Conservation (phyloP, 2,329 filamentous ascomycete species). For the Phialophora verrucosa region DNA sequence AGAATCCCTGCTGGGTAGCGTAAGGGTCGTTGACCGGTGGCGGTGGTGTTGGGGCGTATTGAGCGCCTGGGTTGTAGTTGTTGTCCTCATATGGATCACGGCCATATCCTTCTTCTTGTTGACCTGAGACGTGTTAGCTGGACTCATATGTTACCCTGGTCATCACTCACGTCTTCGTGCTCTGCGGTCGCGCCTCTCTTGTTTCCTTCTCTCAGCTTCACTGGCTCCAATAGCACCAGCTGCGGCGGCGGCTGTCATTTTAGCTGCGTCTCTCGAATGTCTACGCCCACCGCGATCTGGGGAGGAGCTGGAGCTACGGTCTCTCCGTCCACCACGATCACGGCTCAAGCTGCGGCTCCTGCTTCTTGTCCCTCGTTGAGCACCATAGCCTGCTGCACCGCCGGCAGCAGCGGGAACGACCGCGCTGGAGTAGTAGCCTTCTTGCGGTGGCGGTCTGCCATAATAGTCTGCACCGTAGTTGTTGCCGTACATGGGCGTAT, state of each 20-base stretch:
- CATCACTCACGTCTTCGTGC: conserved; percentile 39
- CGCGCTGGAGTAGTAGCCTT: conserved; percentile 49
- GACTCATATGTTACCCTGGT: conserved; percentile 7
- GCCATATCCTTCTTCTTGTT: conserved; percentile 32
- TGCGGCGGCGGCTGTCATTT: conserved; percentile 63
- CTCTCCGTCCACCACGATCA: conserved; percentile 44
- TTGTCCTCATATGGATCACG: conserved; percentile 50
- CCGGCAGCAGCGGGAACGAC: conserved; percentile 49
- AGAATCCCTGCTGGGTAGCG: conserved; percentile 46
- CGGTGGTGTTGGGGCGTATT: conserved; percentile 48
- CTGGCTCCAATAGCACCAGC: conserved; percentile 63
- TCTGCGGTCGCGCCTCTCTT: conserved; percentile 61
- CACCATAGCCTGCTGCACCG: conserved; percentile 41
- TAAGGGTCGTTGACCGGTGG: conserved; percentile 41
- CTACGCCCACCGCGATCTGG: conserved; percentile 46
- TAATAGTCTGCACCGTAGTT: conserved; percentile 55
- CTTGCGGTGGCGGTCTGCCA: conserved; percentile 48
- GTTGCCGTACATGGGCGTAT: conserved; percentile 65
- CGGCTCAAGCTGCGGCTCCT: conserved; percentile 55
- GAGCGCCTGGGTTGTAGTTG: conserved; percentile 46
- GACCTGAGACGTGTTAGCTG: conserved; percentile 27
- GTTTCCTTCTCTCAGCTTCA: conserved; percentile 62
- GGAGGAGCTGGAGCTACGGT: conserved; percentile 44
- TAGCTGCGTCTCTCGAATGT: conserved; percentile 53
- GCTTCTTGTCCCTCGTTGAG: conserved; percentile 47